These are phyloP conservation scores for Bipolaris victoriae DNA, from an alignment of 2,329 filamentous ascomycete species.

Conservation along the genomic window DNA sequence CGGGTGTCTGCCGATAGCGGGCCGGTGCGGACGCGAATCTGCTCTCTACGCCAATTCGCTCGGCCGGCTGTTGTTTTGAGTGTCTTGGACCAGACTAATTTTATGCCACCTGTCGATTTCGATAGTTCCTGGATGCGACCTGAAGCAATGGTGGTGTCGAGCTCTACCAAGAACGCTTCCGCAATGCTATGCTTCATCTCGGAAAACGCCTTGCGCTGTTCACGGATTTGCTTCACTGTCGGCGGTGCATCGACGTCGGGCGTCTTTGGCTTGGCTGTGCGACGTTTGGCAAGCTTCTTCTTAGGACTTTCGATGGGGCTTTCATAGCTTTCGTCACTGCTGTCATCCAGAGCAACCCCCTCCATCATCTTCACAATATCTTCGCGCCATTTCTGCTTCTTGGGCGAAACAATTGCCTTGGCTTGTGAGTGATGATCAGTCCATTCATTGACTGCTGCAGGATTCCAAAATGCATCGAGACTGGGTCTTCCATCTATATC, in stretches of 20 bases:
- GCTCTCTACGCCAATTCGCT: conserved; percentile 58
- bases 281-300: conserved; percentile 23
- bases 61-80: conserved; percentile 78
- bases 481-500: conserved; percentile 40
- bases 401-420: conserved; percentile 44
- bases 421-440: conserved; percentile 46
- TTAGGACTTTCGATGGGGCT: conserved; percentile 32
- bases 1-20: conserved; percentile 30
- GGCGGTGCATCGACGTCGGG: conserved; percentile 8
- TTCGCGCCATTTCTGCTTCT: conserved; percentile 45
- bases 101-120: conserved; percentile 70
- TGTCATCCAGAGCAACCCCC: conserved; percentile 31
- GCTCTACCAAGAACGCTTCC: conserved; percentile 67
- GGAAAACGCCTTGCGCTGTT: conserved; percentile 64
- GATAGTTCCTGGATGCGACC: conserved; percentile 66
- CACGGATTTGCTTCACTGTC: conserved; percentile 31
- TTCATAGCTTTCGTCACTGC: conserved; percentile 29
- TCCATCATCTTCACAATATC: conserved; percentile 37
- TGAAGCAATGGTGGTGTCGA: conserved; percentile 69
- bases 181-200: conserved; percentile 68
- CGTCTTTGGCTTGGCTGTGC: conserved; percentile 17
- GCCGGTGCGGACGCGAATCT: conserved; percentile 44
- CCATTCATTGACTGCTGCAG: conserved; percentile 46
- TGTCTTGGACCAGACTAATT: conserved; percentile 76
- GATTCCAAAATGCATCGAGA: conserved; percentile 49